A percentile compares a stretch with the other conserved stretches of the same genome.
phyloP scores from a whole-genome alignment of 176 grass and related monocot genomes.

The Triticum aestivum region IWGSC_CS_RefSeq_v2.1 NC_057814.1:167666549-167667048 shows the following conservation, averaged over 20 bases:
- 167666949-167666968: too few species aligned
- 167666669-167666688: conserved; percentile 15
- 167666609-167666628: background rate
- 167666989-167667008: too few species aligned
- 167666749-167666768: conserved; percentile 88
- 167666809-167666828: conserved; percentile 20
- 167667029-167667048: too few species aligned
- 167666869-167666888: too few species aligned
- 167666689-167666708: conserved; percentile 25
- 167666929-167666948: too few species aligned
- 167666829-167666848: background rate
- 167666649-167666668: conserved; percentile 4
- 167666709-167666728: conserved; percentile 75
- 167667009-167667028: too few species aligned
- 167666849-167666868: too few species aligned
- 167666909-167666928: too few species aligned
- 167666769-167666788: conserved; percentile 96
- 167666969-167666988: too few species aligned
- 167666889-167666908: too few species aligned
- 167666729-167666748: conserved; percentile 87
- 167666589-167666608: background rate
- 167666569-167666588: background rate
- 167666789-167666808: conserved; percentile 27
- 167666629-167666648: background rate
- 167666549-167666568: conserved; percentile 16